Evolutionary conservation across 2,329 filamentous ascomycete genomes (phyloP).

Genomic region (Penicillium sp.): DNA sequence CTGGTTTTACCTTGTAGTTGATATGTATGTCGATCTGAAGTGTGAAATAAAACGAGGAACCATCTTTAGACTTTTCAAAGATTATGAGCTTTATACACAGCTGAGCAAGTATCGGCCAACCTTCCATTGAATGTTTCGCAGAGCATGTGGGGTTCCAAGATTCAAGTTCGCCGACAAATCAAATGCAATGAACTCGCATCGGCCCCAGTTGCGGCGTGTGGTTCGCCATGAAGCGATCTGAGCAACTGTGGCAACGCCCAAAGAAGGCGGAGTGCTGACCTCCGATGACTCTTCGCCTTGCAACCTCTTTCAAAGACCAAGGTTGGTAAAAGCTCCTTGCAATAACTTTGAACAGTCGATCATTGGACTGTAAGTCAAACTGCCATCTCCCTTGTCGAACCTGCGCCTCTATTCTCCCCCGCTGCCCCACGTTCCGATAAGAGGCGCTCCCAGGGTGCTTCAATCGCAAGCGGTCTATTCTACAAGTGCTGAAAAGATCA

Average conservation of each 20-base stretch:
- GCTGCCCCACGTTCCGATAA: constrained; percentile 26
- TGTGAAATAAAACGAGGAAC: no score
- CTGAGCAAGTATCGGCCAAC: not conserved
- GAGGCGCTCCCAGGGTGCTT: constrained; percentile 9
- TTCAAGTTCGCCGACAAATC: constrained; percentile 6
- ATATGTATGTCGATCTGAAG: no score
- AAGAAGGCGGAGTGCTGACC: constrained; percentile 19
- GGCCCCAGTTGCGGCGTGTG: constrained; percentile 11
- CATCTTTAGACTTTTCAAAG: no score
- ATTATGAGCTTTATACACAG: not conserved
- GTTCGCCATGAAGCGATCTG: constrained; percentile 11
- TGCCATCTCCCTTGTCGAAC: not conserved
- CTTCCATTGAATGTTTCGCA: not conserved
- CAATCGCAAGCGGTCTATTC: not conserved
- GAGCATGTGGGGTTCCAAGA: not conserved
- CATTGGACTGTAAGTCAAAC: not conserved
- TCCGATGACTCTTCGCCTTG: constrained; percentile 16
- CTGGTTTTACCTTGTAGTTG: not conserved
- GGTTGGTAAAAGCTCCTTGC: not conserved
- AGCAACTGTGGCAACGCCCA: constrained; percentile 8
- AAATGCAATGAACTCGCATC: constrained; percentile 5
- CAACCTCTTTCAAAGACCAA: constrained; percentile 2
- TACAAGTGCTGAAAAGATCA: not conserved
- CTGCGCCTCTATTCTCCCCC: constrained; percentile 3
- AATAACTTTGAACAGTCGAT: not conserved